These are phyloP conservation scores for Sugiyamaella paludigena DNA, from an alignment of 1,139 yeast species.

Conservation along the genomic window DNA sequence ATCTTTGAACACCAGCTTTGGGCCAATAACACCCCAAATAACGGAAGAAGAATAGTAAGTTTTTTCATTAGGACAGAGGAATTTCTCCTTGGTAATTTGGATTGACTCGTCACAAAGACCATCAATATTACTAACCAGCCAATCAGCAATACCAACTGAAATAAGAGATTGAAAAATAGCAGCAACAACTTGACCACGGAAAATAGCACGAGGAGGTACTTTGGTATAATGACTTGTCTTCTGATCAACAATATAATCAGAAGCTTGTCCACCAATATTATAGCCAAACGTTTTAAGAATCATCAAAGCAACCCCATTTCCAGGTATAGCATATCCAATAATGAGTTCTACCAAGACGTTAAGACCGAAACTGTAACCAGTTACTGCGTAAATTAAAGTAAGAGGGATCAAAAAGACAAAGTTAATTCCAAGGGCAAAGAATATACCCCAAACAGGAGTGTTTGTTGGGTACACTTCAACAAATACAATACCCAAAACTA, in stretches of 20 bases:
- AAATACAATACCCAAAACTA: constrained; percentile 49
- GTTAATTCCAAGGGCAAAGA: constrained; percentile 55
- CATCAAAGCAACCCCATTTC: constrained; percentile 60
- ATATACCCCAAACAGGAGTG: constrained; percentile 55
- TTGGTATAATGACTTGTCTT: constrained; percentile 61
- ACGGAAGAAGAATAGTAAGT: constrained; percentile 53
- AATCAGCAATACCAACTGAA: constrained; percentile 52
- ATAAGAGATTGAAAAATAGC: constrained; percentile 41
- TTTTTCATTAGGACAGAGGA: constrained; percentile 41
- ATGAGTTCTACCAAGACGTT: constrained; percentile 55
- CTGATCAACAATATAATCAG: constrained; percentile 52
- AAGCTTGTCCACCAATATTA: constrained; percentile 61
- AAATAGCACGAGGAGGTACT: constrained; percentile 58
- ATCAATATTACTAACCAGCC: constrained; percentile 49
- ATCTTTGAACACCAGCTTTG: constrained; percentile 51
- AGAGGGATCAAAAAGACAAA: constrained; percentile 54
- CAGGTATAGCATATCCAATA: constrained; percentile 62
- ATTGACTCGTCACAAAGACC: constrained; percentile 46
- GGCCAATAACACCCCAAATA: constrained; percentile 65
- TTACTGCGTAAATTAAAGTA: constrained; percentile 48
- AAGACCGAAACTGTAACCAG: constrained; percentile 53
- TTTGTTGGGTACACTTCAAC: constrained; percentile 43
- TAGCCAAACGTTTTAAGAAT: constrained; percentile 56
- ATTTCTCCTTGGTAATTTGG: constrained; percentile 35
- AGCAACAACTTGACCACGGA: constrained; percentile 56